Percentiles rank a stretch among this genome's conserved stretches.
Conservation (phyloP, 345 rosid genomes). For the Cardamine resedifolia region DNA sequence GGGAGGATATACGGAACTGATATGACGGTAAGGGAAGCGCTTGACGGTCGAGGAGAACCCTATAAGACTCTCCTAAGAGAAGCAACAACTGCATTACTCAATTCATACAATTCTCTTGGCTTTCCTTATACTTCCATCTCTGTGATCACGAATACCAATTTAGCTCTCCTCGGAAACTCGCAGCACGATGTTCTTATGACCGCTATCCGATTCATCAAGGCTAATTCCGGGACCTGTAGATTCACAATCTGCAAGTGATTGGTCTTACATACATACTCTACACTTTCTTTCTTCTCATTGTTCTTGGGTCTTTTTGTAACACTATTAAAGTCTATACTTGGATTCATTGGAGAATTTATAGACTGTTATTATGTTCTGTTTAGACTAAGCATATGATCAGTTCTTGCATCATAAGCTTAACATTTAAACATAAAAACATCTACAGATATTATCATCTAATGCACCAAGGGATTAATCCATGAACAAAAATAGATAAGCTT, state of each 20-base stretch:
- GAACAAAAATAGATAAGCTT: conserved; percentile 25
- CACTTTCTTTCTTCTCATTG: not conserved
- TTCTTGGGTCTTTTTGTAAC: conserved; percentile 25
- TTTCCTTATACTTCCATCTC: conserved; percentile 54
- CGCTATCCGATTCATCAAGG: conserved; percentile 63
- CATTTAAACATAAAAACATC: not conserved
- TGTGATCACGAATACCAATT: conserved; percentile 53
- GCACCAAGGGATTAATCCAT: not conserved
- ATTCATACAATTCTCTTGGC: conserved; percentile 67
- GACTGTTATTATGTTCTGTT: not conserved
- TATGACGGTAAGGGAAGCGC: conserved; percentile 59
- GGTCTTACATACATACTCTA: not conserved
- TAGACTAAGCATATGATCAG: not conserved
- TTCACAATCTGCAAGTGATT: conserved; percentile 60
- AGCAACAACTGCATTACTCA: conserved; percentile 76
- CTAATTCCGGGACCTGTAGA: conserved; percentile 76
- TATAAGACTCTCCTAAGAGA: conserved; percentile 78
- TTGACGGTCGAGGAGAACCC: conserved; percentile 73
- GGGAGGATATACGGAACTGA: conserved; percentile 57
- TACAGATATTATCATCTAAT: not conserved
- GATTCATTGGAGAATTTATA: conserved; percentile 23
- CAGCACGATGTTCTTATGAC: conserved; percentile 50
- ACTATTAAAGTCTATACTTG: conserved; percentile 14
- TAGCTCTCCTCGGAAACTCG: conserved; percentile 62
- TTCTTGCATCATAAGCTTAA: not conserved